Conservation (phyloP, 352 stramenopile species). For the Blastocystis sp. region DNA sequence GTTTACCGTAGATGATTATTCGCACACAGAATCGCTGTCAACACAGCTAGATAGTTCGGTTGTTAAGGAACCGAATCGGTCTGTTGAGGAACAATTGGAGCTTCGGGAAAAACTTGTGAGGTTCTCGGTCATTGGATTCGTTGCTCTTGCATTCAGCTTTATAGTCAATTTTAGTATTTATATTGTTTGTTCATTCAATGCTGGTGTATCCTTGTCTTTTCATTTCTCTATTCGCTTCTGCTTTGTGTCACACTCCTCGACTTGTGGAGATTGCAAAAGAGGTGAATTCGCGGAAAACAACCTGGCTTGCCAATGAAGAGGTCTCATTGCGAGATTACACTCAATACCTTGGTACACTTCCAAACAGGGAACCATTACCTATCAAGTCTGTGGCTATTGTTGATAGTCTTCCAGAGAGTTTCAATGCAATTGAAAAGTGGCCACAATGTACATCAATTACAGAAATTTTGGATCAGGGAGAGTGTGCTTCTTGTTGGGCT, state of each 20-base stretch:
- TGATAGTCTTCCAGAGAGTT: neutral
- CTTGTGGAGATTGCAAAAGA: slow-evolving; percentile 21
- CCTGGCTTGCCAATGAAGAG: slow-evolving; percentile 23
- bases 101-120: neutral
- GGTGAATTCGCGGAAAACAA: neutral
- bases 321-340: slow-evolving; percentile 34
- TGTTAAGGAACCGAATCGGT: neutral
- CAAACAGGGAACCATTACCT: slow-evolving; percentile 14
- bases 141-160: neutral
- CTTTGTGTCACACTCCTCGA: neutral
- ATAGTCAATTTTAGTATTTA: neutral
- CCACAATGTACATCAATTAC: slow-evolving; percentile 41
- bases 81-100: neutral
- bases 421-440: slow-evolving; percentile 36
- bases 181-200: slow-evolving; percentile 30
- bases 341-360: slow-evolving; percentile 25
- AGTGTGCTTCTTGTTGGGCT: slow-evolving; percentile 75
- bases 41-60: no score
- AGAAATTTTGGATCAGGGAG: slow-evolving; percentile 44
- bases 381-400: neutral
- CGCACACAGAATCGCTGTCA: no score
- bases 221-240: neutral
- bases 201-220: neutral
- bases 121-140: neutral
- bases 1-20: no score